These are phyloP conservation scores for Ophiostoma perfectum DNA, from an alignment of 2,329 filamentous ascomycete species.

Conservation along the genomic window DNA sequence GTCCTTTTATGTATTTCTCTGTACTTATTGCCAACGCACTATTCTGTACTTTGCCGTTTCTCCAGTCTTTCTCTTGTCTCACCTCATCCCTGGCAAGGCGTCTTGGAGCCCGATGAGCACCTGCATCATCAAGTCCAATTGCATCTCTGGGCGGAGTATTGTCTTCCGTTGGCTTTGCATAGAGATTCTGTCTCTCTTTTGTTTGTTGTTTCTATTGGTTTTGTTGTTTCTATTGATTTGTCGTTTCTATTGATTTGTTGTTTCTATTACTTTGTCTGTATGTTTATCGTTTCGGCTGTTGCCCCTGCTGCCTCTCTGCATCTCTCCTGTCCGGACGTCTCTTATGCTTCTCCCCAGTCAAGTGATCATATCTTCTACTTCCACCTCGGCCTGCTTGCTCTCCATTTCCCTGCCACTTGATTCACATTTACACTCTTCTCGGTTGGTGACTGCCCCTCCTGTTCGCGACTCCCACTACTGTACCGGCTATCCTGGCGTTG, in stretches of 20 bases:
- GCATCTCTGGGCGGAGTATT: neutral
- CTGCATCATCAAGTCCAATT: neutral
- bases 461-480: neutral
- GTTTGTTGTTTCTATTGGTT: neutral
- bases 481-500: constrained; percentile 3
- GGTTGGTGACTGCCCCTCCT: neutral
- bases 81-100: constrained; percentile 2
- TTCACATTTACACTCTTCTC: neutral
- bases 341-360: neutral
- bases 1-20: too few relatives aligned
- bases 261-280: neutral
- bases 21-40: neutral
- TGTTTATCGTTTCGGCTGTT: neutral
- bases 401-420: neutral
- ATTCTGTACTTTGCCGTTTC: constrained; percentile 4
- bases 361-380: neutral
- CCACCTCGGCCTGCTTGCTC: neutral
- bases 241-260: neutral
- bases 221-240: neutral
- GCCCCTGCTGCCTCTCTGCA: neutral
- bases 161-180: neutral
- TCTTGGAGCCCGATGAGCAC: neutral
- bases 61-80: constrained; percentile 9
- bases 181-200: neutral
- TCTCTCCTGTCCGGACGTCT: neutral